Evolutionary conservation across 1,284 basidiomycete genomes (phyloP).

Genomic region (Ustanciosporium gigantosporum): DNA sequence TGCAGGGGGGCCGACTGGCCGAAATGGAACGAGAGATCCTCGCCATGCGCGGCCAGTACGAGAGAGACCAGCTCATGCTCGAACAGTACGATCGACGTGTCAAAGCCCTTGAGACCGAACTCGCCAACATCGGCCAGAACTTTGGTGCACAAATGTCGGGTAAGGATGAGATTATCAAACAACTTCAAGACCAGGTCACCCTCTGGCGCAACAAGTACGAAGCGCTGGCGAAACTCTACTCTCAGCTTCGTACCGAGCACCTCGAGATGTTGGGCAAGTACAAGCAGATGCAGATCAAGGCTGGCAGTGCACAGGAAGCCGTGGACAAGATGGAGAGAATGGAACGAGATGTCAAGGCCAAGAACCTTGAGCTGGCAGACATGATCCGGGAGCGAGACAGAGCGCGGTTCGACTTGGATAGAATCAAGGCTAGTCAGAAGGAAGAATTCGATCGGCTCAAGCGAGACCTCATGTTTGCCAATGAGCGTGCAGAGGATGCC

Average conservation of each 20-base stretch:
- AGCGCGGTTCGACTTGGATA: constrained; percentile 93
- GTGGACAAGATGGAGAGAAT: constrained; percentile 98
- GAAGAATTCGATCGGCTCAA: constrained; percentile 92
- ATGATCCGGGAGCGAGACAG: constrained; percentile 98
- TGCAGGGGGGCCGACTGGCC: constrained; percentile 65
- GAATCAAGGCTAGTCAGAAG: constrained; percentile 86
- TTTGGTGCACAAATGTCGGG: constrained; percentile 83
- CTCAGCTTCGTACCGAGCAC: constrained; percentile 94
- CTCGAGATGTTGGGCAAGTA: constrained; percentile 95
- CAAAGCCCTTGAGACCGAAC: constrained; percentile 91
- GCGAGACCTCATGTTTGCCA: constrained; percentile 93
- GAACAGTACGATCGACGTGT: constrained; percentile 98
- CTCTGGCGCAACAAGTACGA: constrained; percentile 99
- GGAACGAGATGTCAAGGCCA: constrained; percentile 96
- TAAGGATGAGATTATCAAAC: constrained; percentile 93
- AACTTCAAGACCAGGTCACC: constrained; percentile 93
- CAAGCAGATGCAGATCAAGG: constrained; percentile 96
- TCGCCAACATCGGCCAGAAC: constrained; percentile 77
- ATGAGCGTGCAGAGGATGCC: constrained; percentile 94
- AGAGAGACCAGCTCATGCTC: constrained; percentile 94
- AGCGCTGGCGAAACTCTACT: constrained; percentile 96
- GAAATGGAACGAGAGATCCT: constrained; percentile 90
- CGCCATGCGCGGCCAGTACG: constrained; percentile 93
- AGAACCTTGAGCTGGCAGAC: constrained; percentile 96
- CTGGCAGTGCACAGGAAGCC: constrained; percentile 97